Conservation (phyloP, 1,284 basidiomycete genomes). For the Apiotrichum gamsii region DNA sequence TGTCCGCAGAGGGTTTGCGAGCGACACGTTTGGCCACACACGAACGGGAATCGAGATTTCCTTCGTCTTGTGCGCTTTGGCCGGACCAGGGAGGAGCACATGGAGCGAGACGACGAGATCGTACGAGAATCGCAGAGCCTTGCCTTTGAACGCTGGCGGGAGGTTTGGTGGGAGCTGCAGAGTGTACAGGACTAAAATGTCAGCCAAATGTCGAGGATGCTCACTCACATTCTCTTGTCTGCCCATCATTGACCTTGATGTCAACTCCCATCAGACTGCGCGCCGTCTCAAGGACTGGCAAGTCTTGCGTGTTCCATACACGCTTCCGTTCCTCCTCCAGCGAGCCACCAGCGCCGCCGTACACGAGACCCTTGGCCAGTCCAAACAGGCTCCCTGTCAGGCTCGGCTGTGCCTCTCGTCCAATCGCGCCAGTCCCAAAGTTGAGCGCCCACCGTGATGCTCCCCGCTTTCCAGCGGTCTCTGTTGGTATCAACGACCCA, state of each 20-base stretch:
- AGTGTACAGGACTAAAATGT: constrained; percentile 63
- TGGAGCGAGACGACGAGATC: constrained; percentile 68
- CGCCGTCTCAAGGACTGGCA: constrained; percentile 44
- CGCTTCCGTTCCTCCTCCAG: constrained; percentile 45
- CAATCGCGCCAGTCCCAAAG: constrained; percentile 45
- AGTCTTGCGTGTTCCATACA: constrained; percentile 45
- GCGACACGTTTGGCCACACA: constrained; percentile 41
- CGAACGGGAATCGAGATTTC: constrained; percentile 38
- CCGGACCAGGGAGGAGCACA: constrained; percentile 30
- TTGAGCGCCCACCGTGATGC: constrained; percentile 36
- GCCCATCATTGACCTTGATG: constrained; percentile 36
- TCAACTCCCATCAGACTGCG: constrained; percentile 44
- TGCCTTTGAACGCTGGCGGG: constrained; percentile 84
- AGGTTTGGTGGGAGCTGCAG: constrained; percentile 67
- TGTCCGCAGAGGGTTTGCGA: constrained; percentile 23
- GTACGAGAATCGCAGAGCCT: constrained; percentile 77
- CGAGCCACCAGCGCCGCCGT: constrained; percentile 36
- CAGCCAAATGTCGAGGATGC: not conserved
- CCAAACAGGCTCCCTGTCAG: constrained; percentile 46
- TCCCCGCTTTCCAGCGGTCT: constrained; percentile 2
- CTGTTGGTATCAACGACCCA: constrained; percentile 34
- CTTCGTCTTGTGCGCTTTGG: constrained; percentile 30
- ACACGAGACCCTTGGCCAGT: constrained; percentile 42
- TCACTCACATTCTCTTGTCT: constrained; percentile 41
- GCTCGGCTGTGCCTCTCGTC: constrained; percentile 38